phyloP scores from a whole-genome alignment of 2,329 filamentous ascomycete genomes.

The Xylariaceae sp. region DNA sequence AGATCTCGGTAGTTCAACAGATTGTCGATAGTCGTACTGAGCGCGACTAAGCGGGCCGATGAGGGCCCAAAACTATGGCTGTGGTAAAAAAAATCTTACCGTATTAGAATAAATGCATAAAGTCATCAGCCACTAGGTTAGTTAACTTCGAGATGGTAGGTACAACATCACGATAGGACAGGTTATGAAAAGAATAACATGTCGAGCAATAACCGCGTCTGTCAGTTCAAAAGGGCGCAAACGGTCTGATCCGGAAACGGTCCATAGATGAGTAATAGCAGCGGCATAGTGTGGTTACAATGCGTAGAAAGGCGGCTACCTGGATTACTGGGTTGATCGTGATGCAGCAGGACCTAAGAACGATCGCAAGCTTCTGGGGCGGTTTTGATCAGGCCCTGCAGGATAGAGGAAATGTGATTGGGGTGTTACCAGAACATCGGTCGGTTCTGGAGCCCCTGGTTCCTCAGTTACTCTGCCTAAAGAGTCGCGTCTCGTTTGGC shows the following conservation, averaged over 20 bases:
- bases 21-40: background rate
- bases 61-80: background rate
- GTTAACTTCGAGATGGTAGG: background rate
- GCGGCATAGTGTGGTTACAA: slow-evolving; percentile 26
- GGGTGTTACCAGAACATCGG: slow-evolving; percentile 8
- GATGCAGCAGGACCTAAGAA: slow-evolving; percentile 14
- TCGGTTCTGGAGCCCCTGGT: slow-evolving; percentile 5
- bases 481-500: slow-evolving; percentile 8
- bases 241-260: slow-evolving; percentile 16
- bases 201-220: background rate
- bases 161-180: background rate
- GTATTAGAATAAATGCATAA: background rate
- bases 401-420: background rate
- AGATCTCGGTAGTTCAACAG: slow-evolving; percentile 17
- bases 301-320: slow-evolving; percentile 15
- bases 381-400: background rate
- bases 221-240: slow-evolving; percentile 6
- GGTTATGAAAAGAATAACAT: slow-evolving; percentile 7
- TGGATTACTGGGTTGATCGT: slow-evolving; percentile 13
- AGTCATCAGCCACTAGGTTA: slow-evolving; percentile 1
- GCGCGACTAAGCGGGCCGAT: slow-evolving; percentile 1
- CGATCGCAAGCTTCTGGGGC: background rate
- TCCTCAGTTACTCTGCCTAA: slow-evolving; percentile 21
- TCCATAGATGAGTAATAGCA: slow-evolving; percentile 18
- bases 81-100: slow-evolving; percentile 2